Conservation (phyloP, 768 basidiomycete species). For the Trametopsis cervina region DNA sequence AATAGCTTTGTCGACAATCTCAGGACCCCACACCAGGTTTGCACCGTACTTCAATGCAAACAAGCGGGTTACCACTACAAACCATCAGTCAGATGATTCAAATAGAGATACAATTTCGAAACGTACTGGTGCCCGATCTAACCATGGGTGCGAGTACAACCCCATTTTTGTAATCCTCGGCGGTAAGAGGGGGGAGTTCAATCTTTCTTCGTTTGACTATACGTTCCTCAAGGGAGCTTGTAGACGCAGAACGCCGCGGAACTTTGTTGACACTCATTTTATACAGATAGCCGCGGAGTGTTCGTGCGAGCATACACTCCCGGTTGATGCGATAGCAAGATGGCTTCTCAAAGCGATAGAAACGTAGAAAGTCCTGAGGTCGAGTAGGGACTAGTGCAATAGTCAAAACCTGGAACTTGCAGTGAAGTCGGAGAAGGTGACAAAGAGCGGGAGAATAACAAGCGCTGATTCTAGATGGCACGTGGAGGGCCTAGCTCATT, state of each 20-base stretch:
- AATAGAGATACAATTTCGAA: constrained; percentile 1
- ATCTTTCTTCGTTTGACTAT: constrained; percentile 17
- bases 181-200: constrained; percentile 43
- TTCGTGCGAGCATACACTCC: neutral
- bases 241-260: constrained; percentile 8
- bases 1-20: constrained; percentile 95
- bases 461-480: too few species aligned
- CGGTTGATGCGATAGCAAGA: neutral
- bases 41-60: constrained; percentile 91
- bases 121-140: constrained; percentile 80
- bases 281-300: neutral
- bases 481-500: too few species aligned
- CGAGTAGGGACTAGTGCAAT: too few species aligned
- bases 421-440: too few species aligned
- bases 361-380: too few species aligned
- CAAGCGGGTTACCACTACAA: constrained; percentile 74
- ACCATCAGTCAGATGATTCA: constrained; percentile 13
- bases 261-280: constrained; percentile 3
- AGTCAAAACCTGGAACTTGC: too few species aligned
- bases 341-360: too few species aligned
- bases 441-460: too few species aligned
- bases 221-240: neutral
- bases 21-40: constrained; percentile 92
- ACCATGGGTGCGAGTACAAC: constrained; percentile 99
- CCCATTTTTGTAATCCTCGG: constrained; percentile 79